Evolutionary conservation across 345 rosid genomes (phyloP), one percentile per base, ranked within the genome.

Genomic region (Gossypium longicalyx): DNA sequence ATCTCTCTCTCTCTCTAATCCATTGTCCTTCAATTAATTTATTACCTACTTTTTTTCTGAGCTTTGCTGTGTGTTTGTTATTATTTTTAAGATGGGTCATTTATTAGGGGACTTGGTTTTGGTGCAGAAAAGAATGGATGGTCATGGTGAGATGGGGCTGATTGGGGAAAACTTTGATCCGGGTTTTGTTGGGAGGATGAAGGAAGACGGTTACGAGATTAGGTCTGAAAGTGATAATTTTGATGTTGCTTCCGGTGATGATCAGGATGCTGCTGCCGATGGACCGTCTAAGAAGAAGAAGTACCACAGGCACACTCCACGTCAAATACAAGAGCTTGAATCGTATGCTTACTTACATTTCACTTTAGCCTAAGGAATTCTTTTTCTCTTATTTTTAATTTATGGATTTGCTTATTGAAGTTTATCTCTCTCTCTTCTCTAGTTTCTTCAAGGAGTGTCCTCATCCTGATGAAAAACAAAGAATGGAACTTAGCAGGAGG

Each of bases 381-480:
- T 11, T 73, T 74, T 73, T 34, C 9, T 63, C 43, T 38, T 54
- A 43, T 12, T 51, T 51, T 51, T 41, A 6, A 25, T 51, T 49
- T 5, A 67, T 53, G 11, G 47, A 23, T 57, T 25, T 67, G 72
- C 44, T 44, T 57, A 12, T 15, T 41, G 41, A 17, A 15, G 8
- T 29, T 11, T 15, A 9, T 56, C n/a, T 27, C 13, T 1, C 15
- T 9, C 41, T 41, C 29, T 19, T 60, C 54, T 70, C 19, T 75
- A 94, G 98, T 73, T 92, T 92, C 82, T 94, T 91, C 81, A 89
- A 92, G 90, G 98, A 94, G 76, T 92, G 88, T 57, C 98, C 98
- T 54, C 97, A 91, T 70, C 98, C 98, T 1, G 98, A 91, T 48
- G 98, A 94, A 74, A 94, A 94, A 82, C 98, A 92, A 83, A 83